Percentiles rank a stretch among this genome's conserved stretches.
phyloP scores from a whole-genome alignment of 2,329 filamentous ascomycete genomes.

The Cryphonectria naterciae region DNA sequence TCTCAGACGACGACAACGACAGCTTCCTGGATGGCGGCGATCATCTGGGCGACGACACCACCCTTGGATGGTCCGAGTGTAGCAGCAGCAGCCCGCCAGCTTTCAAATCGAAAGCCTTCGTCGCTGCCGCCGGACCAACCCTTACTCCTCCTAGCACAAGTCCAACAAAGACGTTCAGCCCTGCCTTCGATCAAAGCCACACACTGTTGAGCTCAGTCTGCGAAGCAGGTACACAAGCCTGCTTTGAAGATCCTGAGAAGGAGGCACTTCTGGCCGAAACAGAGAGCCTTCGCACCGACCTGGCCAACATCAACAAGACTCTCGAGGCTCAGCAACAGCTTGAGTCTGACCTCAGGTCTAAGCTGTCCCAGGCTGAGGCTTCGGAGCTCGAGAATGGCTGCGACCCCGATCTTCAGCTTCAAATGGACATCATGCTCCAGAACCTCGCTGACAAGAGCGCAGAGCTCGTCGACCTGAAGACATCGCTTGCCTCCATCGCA shows the following conservation, averaged over 20 bases:
- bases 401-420: constrained; percentile 22
- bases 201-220: neutral
- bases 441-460: constrained; percentile 24
- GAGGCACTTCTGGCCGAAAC: constrained; percentile 5
- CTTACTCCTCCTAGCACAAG: constrained; percentile 28
- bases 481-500: constrained; percentile 11
- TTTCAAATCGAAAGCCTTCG: neutral
- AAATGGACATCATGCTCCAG: constrained; percentile 27
- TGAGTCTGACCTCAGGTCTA: constrained; percentile 12
- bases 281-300: constrained; percentile 18
- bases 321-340: constrained; percentile 8
- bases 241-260: neutral
- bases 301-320: constrained; percentile 11
- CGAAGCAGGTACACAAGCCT: constrained; percentile 18
- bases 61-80: constrained; percentile 12
- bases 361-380: neutral
- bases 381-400: neutral
- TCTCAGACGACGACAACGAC: constrained; percentile 17
- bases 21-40: constrained; percentile 11
- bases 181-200: neutral
- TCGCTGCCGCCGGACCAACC: neutral
- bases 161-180: constrained; percentile 14
- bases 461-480: constrained; percentile 13
- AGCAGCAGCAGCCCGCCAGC: neutral
- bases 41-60: constrained; percentile 16